Conservation (phyloP, 345 rosid genomes). For the Erysimum cheiranthoides region DNA sequence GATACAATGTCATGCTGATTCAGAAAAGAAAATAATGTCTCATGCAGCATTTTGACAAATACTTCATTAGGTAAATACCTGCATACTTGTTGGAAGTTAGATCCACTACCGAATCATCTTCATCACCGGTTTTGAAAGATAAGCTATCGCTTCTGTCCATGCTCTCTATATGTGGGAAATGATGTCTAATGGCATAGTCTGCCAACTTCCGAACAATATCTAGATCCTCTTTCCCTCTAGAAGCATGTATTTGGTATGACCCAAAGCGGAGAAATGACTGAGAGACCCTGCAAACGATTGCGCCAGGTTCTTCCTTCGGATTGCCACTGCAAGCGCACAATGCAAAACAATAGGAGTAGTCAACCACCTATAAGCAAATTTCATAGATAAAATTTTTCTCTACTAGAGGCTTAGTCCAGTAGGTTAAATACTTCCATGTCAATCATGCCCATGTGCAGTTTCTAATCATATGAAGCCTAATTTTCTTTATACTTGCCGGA, state of each 20-base stretch:
- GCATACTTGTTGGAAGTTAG: conserved; percentile 97
- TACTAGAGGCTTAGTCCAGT: not conserved
- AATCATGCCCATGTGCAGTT: conserved; percentile 7
- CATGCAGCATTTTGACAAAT: conserved; percentile 12
- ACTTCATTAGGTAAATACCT: conserved; percentile 52
- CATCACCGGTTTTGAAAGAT: conserved; percentile 82
- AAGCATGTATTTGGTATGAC: conserved; percentile 89
- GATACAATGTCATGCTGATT: not conserved
- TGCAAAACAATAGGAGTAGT: conserved; percentile 10
- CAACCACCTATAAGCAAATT: conserved; percentile 3
- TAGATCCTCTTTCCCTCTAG: conserved; percentile 91
- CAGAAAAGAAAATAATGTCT: conserved; percentile 2
- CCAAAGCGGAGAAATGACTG: conserved; percentile 91
- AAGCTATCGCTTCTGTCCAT: conserved; percentile 80
- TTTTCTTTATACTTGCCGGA: not conserved
- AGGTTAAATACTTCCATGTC: not conserved
- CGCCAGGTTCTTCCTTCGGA: conserved; percentile 96
- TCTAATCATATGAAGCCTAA: not conserved
- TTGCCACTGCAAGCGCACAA: conserved; percentile 71
- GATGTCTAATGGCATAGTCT: conserved; percentile 89
- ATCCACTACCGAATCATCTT: conserved; percentile 83
- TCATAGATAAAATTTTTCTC: not conserved
- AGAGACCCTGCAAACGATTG: conserved; percentile 92
- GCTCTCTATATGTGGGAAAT: conserved; percentile 87
- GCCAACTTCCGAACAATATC: conserved; percentile 77